Conservation (phyloP, 768 basidiomycete species). For the Pleurotus eryngii region DNA sequence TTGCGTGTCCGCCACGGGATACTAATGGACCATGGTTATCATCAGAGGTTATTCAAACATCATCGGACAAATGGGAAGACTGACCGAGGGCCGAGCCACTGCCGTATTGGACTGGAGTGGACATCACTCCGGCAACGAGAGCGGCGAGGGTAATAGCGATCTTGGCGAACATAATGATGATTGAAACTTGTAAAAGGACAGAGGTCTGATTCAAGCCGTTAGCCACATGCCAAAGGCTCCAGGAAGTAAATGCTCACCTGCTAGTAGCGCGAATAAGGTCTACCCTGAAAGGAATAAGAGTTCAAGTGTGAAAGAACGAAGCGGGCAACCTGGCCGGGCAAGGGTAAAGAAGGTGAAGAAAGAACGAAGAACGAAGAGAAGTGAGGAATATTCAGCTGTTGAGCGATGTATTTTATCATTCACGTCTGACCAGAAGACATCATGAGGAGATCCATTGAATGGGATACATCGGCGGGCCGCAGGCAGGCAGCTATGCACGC, state of each 20-base stretch:
- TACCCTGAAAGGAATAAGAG: constrained; percentile 2
- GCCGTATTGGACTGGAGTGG: constrained; percentile 7
- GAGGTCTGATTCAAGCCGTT: neutral
- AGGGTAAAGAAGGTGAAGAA: neutral
- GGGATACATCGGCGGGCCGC: neutral
- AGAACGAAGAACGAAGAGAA: constrained; percentile 3
- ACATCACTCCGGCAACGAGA: constrained; percentile 7
- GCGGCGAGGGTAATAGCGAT: constrained; percentile 3
- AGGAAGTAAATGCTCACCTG: neutral
- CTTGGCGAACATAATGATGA: constrained; percentile 7
- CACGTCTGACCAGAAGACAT: neutral
- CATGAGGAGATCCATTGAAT: neutral
- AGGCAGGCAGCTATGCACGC: neutral
- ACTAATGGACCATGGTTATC: neutral
- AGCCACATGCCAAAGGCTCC: neutral
- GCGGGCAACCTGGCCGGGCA: constrained; percentile 9
- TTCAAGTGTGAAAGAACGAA: constrained; percentile 8
- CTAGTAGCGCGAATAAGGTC: constrained; percentile 4
- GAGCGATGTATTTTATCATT: neutral
- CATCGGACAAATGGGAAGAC: neutral
- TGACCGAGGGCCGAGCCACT: constrained; percentile 5
- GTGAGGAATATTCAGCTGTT: neutral
- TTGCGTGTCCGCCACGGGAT: constrained; percentile 2
- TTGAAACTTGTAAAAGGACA: neutral
- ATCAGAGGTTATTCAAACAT: no score